These are phyloP conservation scores for Zygoascus ofunaensis DNA, from an alignment of 805 yeast species.

Conservation along the genomic window DNA sequence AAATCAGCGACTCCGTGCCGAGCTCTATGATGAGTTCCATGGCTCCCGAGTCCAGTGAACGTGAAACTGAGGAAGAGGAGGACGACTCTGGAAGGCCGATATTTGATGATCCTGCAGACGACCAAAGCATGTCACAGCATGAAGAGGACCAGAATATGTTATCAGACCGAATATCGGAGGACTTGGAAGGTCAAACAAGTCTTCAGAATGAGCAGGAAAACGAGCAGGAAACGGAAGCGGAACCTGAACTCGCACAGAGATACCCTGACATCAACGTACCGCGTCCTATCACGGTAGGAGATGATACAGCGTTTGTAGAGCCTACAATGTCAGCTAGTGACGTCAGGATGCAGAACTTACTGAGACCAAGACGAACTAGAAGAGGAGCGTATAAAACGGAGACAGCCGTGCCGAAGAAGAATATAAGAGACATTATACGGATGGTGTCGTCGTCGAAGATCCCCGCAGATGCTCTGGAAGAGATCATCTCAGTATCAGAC, in stretches of 20 bases:
- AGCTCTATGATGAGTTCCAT: too few species aligned
- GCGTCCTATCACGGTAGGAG: conserved; percentile 4
- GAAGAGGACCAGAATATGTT: too few species aligned
- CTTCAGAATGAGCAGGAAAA: neutral
- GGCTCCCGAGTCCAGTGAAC: neutral
- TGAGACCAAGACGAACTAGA: conserved; percentile 1
- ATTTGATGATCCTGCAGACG: too few species aligned
- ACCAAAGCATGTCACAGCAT: too few species aligned
- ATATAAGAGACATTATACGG: conserved; percentile 12
- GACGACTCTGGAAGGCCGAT: too few species aligned
- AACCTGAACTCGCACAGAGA: neutral
- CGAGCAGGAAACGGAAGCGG: neutral
- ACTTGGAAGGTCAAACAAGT: neutral
- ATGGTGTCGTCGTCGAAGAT: conserved; percentile 5
- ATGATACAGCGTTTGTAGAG: conserved; percentile 1
- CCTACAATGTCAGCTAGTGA: neutral
- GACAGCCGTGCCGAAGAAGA: conserved; percentile 11
- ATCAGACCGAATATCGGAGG: neutral
- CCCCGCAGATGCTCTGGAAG: conserved; percentile 18
- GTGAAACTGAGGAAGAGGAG: neutral
- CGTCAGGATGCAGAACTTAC: neutral
- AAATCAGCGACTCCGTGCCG: neutral
- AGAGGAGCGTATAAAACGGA: neutral
- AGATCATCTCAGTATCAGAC: conserved; percentile 22
- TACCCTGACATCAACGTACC: neutral